A percentile compares a stretch with the other conserved stretches of the same genome.
phyloP scores from a whole-genome alignment of 179 eudicot species.

The Spinacia oleracea region DNA sequence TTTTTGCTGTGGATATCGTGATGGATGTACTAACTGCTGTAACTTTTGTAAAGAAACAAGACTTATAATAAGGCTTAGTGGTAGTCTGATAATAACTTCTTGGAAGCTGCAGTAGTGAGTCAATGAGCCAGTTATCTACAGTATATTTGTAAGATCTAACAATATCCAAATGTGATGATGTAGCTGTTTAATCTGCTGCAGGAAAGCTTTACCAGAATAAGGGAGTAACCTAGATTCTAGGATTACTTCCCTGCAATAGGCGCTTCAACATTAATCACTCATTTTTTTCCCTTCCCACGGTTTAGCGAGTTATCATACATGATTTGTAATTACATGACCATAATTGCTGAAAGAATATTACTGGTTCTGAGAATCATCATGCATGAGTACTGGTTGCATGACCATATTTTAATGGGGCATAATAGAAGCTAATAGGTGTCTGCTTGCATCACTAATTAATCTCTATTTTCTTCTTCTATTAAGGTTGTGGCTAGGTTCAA shows the following conservation, averaged over 20 bases:
- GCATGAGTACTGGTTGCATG: not conserved
- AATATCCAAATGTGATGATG: not conserved
- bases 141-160: not conserved
- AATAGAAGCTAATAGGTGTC: not conserved
- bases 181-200: not conserved
- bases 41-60: not conserved
- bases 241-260: not conserved
- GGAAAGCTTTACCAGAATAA: not conserved
- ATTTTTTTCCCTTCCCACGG: not conserved
- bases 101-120: not conserved
- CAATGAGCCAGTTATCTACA: not conserved
- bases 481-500: constrained; percentile 98
- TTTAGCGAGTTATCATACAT: no score
- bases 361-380: not conserved
- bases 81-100: not conserved
- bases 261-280: not conserved
- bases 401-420: not conserved
- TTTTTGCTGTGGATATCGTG: not conserved
- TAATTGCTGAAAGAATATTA: not conserved
- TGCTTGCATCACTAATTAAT: constrained; percentile 15
- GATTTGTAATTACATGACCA: not conserved
- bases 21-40: not conserved
- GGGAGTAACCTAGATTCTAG: not conserved
- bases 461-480: constrained; percentile 3
- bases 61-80: not conserved